Base-by-base conservation (phyloP, 163 green algal genomes). In the Scenedesmus sp. region DNA sequence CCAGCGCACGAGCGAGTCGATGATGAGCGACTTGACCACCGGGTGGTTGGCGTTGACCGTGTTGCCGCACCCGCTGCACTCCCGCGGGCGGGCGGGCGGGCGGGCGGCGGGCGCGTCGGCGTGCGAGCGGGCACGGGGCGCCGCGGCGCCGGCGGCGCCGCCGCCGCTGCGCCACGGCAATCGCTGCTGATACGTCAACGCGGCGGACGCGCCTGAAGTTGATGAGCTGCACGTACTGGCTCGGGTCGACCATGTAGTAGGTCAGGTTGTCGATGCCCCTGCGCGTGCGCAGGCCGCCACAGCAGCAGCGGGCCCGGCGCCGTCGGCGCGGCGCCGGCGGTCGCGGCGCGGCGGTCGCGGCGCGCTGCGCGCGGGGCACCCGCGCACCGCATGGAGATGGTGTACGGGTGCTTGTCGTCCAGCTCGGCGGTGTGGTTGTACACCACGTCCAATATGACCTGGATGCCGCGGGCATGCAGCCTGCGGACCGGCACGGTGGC, bases 391-490 rank as follows among this genome's bases (percentile, higher is more conserved):
- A 83, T 60, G 54, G 5, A 45, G 48, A 84, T 45, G 20, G 53
- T 44, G 85, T 96, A 97, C 0, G 94, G 91, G 62, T 94, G 65
- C 45, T 75, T 77, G 86, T 97, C 92, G 76, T 90, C 92, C 79
- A 91, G 92, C 86, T 99, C 96, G 0, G 87, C 94, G 0, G 95
- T 99, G 90, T 99, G 96, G 83, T 99, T 99, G 92, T 98, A 99
- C 50, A 99, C 96, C 22, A 99, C 95, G 67, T 99, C 96, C 63
- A 99, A 75, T 62, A 99, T 95, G 14, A 99, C 96, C 78, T 98
- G 89, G 60, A 98, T 96, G 63, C 92, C 92, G 4, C 82, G 78
- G 0, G 58, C 83, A 57, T 98, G 94, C 56, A 98, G 87, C 64
- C 87, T 91, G 77, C 36, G 29, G n/a, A n/a, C n/a, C n/a, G n/a